These are phyloP conservation scores for Chalciporus pseudorubinellus DNA, from an alignment of 768 basidiomycete species.

Conservation along the genomic window DNA sequence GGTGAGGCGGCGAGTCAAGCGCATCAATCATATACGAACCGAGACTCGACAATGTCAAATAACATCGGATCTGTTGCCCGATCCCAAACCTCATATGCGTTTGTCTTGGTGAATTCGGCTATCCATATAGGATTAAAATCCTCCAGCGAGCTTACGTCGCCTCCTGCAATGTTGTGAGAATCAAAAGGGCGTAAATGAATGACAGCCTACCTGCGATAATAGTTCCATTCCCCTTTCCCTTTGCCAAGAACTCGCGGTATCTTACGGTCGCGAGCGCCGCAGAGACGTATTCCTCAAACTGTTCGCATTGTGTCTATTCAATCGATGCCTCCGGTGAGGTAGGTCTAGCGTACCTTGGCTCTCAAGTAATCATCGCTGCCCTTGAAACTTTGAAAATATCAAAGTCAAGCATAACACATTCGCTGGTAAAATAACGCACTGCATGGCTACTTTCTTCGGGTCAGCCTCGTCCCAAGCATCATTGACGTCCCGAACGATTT, in stretches of 20 bases:
- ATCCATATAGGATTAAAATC: slow-evolving; percentile 92
- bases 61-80: slow-evolving; percentile 85
- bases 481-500: slow-evolving; percentile 84
- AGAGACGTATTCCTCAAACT: slow-evolving; percentile 93
- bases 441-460: slow-evolving; percentile 57
- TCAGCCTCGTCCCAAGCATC: slow-evolving; percentile 72
- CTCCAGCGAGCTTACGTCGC: slow-evolving; percentile 56
- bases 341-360: slow-evolving; percentile 55
- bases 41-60: slow-evolving; percentile 94
- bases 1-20: background rate
- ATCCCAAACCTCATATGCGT: slow-evolving; percentile 90
- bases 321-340: background rate
- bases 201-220: slow-evolving; percentile 53
- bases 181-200: background rate
- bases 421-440: slow-evolving; percentile 43
- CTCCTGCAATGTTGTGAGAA: slow-evolving; percentile 39
- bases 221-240: slow-evolving; percentile 59
- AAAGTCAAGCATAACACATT: background rate
- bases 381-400: slow-evolving; percentile 62
- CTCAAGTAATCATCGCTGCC: slow-evolving; percentile 96
- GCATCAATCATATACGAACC: slow-evolving; percentile 44
- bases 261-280: slow-evolving; percentile 86
- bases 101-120: slow-evolving; percentile 81
- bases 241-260: slow-evolving; percentile 81
- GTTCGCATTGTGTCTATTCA: background rate